A percentile compares a stretch with the other conserved stretches of the same genome.
Conservation (phyloP, 73 alveolate species). For the Uronychia binucleata region DNA sequence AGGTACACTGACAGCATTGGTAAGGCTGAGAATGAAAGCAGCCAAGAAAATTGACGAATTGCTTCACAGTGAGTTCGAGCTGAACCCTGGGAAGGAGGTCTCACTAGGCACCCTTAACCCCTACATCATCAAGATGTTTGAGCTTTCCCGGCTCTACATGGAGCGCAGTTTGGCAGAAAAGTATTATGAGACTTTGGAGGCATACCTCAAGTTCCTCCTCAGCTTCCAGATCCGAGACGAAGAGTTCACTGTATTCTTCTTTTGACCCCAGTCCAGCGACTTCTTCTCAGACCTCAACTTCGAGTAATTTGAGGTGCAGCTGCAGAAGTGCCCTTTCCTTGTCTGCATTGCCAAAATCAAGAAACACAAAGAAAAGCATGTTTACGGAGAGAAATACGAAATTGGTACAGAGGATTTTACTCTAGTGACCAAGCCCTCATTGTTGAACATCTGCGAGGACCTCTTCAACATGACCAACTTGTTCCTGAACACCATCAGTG, state of each 20-base stretch:
- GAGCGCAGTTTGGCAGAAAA: conserved; percentile 52
- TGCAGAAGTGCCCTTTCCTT: conserved; percentile 40
- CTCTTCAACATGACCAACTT: conserved; percentile 47
- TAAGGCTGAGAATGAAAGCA: neutral
- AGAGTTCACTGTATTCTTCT: conserved; percentile 29
- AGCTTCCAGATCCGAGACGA: conserved; percentile 53
- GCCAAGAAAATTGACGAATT: conserved; percentile 50
- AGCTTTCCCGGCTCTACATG: conserved; percentile 43
- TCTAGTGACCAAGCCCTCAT: conserved; percentile 55
- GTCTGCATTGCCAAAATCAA: conserved; percentile 35
- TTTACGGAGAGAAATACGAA: conserved; percentile 11
- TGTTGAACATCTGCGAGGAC: conserved; percentile 56
- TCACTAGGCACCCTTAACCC: conserved; percentile 55
- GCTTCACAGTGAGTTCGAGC: conserved; percentile 51
- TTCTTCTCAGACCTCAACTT: conserved; percentile 6
- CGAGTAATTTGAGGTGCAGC: conserved; percentile 18
- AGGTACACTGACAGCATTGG: conserved; percentile 49
- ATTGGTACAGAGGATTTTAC: too few relatives aligned
- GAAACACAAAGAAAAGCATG: conserved; percentile 19
- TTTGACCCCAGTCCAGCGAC: neutral
- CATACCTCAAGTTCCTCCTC: conserved; percentile 40
- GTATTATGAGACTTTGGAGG: conserved; percentile 43
- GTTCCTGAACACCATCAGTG: conserved; percentile 38
- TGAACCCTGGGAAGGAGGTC: conserved; percentile 46
- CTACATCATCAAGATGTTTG: conserved; percentile 55